A percentile compares a stretch with the other conserved stretches of the same genome.
These are phyloP conservation scores for Heterobasidion parviporum DNA, from an alignment of 1,284 basidiomycete species.

Conservation along the genomic window DNA sequence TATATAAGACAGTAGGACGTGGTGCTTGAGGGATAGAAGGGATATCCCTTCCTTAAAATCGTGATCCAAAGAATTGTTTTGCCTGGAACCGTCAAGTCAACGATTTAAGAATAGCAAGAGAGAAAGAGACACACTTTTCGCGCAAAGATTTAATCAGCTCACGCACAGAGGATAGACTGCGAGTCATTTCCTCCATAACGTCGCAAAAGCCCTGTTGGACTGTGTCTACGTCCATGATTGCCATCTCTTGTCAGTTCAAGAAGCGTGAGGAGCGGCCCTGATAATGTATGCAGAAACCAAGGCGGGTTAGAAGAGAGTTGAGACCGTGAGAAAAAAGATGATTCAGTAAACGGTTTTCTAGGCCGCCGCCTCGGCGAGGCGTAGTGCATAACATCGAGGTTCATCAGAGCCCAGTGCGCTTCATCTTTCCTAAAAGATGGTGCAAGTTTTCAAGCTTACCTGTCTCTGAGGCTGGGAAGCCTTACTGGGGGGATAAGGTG, in stretches of 20 bases:
- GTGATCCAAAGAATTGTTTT: conserved; percentile 32
- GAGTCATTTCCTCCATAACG: conserved; percentile 54
- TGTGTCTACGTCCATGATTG: conserved; percentile 9
- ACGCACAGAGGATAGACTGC: conserved; percentile 54
- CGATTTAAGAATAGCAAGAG: neutral
- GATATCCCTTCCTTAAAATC: conserved; percentile 82
- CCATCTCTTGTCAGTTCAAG: conserved; percentile 1
- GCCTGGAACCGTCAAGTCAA: conserved; percentile 15
- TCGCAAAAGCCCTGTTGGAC: conserved; percentile 23
- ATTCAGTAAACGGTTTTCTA: conserved; percentile 87
- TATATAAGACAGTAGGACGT: conserved; percentile 80
- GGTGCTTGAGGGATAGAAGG: conserved; percentile 83
- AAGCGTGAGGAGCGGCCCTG: neutral
- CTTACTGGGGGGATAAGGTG: neutral
- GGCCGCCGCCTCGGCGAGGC: conserved; percentile 62
- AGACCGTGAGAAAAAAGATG: neutral
- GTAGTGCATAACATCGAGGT: conserved; percentile 68
- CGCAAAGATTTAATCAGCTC: conserved; percentile 44
- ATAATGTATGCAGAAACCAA: neutral
- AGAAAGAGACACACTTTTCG: conserved; percentile 35
- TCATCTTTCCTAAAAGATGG: conserved; percentile 39
- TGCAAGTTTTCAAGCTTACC: too few species aligned
- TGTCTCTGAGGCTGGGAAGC: neutral
- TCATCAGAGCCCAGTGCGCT: conserved; percentile 83
- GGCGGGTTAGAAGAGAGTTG: neutral